Base-by-base conservation (phyloP, 371 early-diverging fungal species). In the Encephalitozoon hellem region DNA sequence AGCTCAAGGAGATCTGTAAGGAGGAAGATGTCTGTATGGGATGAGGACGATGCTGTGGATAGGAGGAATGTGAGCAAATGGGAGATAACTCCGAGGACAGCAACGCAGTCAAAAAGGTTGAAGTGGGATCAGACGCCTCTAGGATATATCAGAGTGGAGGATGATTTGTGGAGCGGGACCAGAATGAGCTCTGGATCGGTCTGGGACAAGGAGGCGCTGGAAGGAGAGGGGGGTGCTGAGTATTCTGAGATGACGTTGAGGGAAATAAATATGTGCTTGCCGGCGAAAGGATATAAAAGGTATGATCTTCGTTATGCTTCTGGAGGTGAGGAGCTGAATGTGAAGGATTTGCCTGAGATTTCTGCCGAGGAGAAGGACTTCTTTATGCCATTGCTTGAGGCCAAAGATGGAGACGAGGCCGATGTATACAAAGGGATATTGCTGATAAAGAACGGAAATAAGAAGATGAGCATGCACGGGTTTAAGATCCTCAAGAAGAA, bases 61-160 rank as follows among this genome's bases (percentile, higher is more conserved):
- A 32, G 34, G 18, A 21, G 15, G 18, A 59, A 28, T n/a, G 32
- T 66, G 25, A 66, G 67, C 42, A 66, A 32, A 12, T 68, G 69
- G 69, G 69, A 68, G 15, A 9, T 38, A 26, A 68, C 69, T 15
- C 69, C 69, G 28, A 3, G 69, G 9, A 68, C 69, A 1, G 52
- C 51, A 18, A 68, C 69, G 4, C 69, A 68, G 23, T 68, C 69
- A 12, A 68, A 68, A 38, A 21, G 52, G 23, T 51, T 68, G 38
- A 68, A 68, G 32, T 68, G 69, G 69, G 69, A 68, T 34, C 69
- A 68, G 32, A 68, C 69, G 30, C 69, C 69, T 0, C 21, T 68
- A 0, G 69, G 69, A 51, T 38, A 38, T 38, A 66, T 47, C 23
- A 66, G 23, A n/a, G 42, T 66, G 45, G 67, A 45, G 25, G 67